Conservation (phyloP, 2,329 filamentous ascomycete species). For the Verticillium zaregamsianum region DNA sequence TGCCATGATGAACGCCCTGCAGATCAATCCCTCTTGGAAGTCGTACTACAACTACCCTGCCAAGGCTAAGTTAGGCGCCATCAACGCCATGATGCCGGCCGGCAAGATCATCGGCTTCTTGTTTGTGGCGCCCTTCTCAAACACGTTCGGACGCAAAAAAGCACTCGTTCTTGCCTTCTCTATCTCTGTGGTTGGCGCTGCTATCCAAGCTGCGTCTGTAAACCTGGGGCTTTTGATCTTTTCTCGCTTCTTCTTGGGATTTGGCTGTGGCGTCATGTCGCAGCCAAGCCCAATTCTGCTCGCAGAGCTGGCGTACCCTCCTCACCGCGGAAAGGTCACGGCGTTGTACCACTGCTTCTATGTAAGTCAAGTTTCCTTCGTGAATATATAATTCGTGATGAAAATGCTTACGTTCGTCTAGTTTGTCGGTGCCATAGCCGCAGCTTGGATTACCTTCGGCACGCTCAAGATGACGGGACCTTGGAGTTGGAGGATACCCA, state of each 20-base stretch:
- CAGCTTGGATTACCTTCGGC: constrained; percentile 22
- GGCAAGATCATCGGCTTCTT: constrained; percentile 10
- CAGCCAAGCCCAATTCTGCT: constrained; percentile 27
- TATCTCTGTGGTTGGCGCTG: constrained; percentile 24
- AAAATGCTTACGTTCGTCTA: not conserved
- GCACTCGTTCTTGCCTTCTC: constrained; percentile 25
- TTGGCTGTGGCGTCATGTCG: constrained; percentile 24
- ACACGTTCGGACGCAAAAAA: constrained; percentile 28
- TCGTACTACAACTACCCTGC: constrained; percentile 23
- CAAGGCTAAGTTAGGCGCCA: constrained; percentile 6
- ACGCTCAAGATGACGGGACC: constrained; percentile 26
- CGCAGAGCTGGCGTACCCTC: constrained; percentile 29
- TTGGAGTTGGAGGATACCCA: constrained; percentile 22
- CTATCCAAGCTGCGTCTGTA: constrained; percentile 19
- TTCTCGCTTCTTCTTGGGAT: constrained; percentile 27
- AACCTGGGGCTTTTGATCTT: constrained; percentile 26
- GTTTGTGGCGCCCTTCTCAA: constrained; percentile 17
- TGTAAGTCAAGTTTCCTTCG: constrained; percentile 26
- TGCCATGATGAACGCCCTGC: constrained; percentile 36
- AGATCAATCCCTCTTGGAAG: constrained; percentile 30
- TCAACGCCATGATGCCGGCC: constrained; percentile 10
- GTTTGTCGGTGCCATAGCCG: constrained; percentile 32
- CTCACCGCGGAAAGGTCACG: constrained; percentile 25
- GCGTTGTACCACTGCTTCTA: constrained; percentile 41
- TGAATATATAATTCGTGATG: not conserved